Evolutionary conservation across 148 eudicot species (phyloP).

Genomic region (Cornus florida): DNA sequence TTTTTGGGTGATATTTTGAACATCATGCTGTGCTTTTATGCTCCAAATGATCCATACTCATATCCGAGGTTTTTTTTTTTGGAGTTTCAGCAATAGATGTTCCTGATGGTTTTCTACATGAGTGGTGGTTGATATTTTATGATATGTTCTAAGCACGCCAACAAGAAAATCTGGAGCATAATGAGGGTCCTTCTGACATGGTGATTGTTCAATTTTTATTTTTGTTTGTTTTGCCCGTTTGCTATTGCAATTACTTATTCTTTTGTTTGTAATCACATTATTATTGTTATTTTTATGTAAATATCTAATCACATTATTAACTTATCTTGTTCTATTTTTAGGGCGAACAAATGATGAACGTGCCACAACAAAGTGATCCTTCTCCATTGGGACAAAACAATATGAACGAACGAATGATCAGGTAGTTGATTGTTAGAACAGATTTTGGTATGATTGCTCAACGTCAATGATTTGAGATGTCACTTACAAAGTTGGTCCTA

Average conservation of each 20-base stretch:
- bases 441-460: neutral
- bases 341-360: slow-evolving; percentile 3
- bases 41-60: neutral
- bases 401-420: slow-evolving; percentile 4
- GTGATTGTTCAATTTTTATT: slow-evolving; percentile 4
- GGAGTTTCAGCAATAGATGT: slow-evolving; percentile 7
- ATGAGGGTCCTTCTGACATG: slow-evolving; percentile 1
- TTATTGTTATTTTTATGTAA: neutral
- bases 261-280: neutral
- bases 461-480: neutral
- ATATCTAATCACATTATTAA: neutral
- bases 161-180: neutral
- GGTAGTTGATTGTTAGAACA: slow-evolving; percentile 6
- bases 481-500: no score
- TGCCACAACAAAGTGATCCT: neutral
- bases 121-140: slow-evolving; percentile 13
- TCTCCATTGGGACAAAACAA: neutral
- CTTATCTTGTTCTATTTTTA: neutral
- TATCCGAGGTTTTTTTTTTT: neutral
- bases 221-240: neutral
- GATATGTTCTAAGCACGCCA: neutral
- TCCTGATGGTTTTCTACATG: slow-evolving; percentile 16
- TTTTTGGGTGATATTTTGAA: neutral
- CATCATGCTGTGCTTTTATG: neutral
- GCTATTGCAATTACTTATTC: neutral